Base-by-base conservation (phyloP, 306 rosid species). In the Sophora flavescens region DNA sequence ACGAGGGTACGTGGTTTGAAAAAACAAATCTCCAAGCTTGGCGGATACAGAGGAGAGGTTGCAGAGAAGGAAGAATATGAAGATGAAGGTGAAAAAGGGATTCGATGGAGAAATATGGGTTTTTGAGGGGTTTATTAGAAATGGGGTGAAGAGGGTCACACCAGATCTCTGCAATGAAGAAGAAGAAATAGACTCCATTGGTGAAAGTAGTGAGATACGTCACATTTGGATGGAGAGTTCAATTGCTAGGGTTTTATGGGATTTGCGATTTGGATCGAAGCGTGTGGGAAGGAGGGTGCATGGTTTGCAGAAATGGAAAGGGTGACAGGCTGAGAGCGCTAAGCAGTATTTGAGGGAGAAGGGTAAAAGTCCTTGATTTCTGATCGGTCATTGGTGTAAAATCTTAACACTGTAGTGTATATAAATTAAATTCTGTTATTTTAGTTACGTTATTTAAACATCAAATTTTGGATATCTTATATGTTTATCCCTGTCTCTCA, bases 151-250 rank as follows among this genome's bases (percentile, higher is more conserved):
- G 26, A 1, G 47, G 30, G 68, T 11, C 12, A 44, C 12, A 32
- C 56, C 18, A 54, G 83, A 84, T 78, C 83, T 78, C 53, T 11
- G 84, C 45, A 65, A 82, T 8, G 78, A 67, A 68, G 45, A 38
- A 16, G 77, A 33, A 62, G 84, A 38, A 73, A 28, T 47, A 76
- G 78, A 63, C 33, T 81, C 80, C 92, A 86, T 87, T 72, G 86
- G 14, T 10, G 64, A 36, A 59, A 11, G 11, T 64, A 8, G 14
- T 60, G 52, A 11, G 38, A 17, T 70, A 44, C 44, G 56, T 79
- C 60, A 70, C 76, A 83, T 78, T 83, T 67, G 54, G 62, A 17
- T 13, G 65, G 45, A 0, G 51, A 78, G 4, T 45, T 56, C 44
- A 44, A 14, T 33, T 83, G 68, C 12, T 73, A 74, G 68, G 77